Conservation (phyloP, 495 filamentous ascomycete genomes). For the Neurospora hispaniola region DNA sequence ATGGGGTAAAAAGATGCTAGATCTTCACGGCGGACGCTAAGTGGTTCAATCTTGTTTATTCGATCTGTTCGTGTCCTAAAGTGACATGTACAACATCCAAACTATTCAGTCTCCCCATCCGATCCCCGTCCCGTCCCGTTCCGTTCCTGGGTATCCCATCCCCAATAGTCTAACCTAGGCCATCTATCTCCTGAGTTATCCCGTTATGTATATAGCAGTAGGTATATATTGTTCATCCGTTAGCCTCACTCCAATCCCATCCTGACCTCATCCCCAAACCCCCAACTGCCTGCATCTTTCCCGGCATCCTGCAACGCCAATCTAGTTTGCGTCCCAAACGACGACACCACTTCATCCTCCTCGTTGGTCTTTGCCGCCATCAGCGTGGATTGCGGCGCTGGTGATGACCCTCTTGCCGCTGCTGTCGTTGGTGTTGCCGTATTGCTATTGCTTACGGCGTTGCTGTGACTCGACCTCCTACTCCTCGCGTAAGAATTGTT, state of each 20-base stretch:
- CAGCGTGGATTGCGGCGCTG: neutral
- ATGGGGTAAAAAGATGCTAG: too few relatives aligned
- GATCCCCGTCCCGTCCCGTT: neutral
- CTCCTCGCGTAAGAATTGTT: conserved; percentile 3
- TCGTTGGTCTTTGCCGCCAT: conserved; percentile 8
- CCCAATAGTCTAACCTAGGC: neutral
- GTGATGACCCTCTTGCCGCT: neutral
- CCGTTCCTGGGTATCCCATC: neutral
- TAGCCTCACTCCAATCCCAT: conserved; percentile 25
- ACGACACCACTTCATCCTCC: conserved; percentile 18
- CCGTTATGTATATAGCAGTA: neutral
- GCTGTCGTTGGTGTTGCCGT: neutral
- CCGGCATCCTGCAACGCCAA: conserved; percentile 22
- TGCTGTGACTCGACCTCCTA: conserved; percentile 12
- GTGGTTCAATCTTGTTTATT: neutral
- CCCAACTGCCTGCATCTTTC: conserved; percentile 21
- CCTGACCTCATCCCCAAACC: conserved; percentile 27
- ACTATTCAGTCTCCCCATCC: neutral
- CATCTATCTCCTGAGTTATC: neutral
- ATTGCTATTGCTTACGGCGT: neutral
- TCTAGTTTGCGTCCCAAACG: conserved; percentile 15
- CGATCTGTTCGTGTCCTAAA: neutral
- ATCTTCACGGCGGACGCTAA: too few relatives aligned
- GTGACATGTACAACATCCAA: neutral
- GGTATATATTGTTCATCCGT: neutral